Evolutionary conservation across 129 eudicot genomes (phyloP).

Genomic region (Helichrysum umbraculigerum): DNA sequence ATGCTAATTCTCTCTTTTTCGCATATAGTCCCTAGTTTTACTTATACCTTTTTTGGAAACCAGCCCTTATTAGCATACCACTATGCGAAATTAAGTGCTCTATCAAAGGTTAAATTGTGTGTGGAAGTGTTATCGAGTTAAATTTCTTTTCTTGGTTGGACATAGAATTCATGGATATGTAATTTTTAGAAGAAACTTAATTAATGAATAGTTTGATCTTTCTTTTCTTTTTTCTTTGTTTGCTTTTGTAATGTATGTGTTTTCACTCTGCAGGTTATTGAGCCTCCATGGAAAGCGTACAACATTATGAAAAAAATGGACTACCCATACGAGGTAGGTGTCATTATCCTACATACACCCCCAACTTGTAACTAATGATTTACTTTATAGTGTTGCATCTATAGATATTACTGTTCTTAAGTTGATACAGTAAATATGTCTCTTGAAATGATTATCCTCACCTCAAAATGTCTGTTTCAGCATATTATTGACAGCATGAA

Average conservation of each 20-base stretch:
- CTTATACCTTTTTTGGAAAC: too few relatives aligned
- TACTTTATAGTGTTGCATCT: not conserved
- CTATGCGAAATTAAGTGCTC: too few relatives aligned
- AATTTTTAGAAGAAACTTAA: not conserved
- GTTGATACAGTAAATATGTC: not conserved
- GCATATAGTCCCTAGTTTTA: too few relatives aligned
- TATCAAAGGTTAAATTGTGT: too few relatives aligned
- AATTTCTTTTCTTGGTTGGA: not conserved
- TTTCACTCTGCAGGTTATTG: constrained; percentile 62
- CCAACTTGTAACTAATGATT: not conserved
- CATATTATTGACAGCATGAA: constrained; percentile 86
- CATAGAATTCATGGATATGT: not conserved
- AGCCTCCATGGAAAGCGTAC: constrained; percentile 96
- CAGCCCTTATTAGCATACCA: too few relatives aligned
- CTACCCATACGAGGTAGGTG: constrained; percentile 78
- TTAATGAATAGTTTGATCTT: not conserved
- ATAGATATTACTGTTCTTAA: not conserved
- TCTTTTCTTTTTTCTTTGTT: not conserved
- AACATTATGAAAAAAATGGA: constrained; percentile 82
- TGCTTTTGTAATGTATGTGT: not conserved
- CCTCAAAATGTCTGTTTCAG: constrained; percentile 45
- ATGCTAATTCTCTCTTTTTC: too few relatives aligned
- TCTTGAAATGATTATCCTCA: not conserved
- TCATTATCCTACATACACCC: not conserved
- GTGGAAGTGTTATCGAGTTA: too few relatives aligned